Conservation (phyloP, 495 filamentous ascomycete species). For the Penicillium longicatenatum region DNA sequence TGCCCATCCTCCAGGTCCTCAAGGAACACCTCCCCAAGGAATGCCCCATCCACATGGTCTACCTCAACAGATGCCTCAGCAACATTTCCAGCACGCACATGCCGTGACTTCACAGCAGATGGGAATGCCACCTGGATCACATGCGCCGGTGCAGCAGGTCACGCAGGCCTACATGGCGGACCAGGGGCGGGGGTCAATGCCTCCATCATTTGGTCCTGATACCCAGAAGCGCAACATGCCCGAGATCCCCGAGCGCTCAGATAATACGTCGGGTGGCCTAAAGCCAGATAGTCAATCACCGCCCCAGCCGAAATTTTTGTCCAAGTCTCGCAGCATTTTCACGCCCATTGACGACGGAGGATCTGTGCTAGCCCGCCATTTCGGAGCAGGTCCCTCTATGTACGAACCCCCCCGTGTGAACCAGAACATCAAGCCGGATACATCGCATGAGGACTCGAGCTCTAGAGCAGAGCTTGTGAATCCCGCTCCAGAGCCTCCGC, state of each 20-base stretch:
- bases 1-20: constrained; percentile 45
- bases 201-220: constrained; percentile 51
- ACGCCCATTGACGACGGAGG: constrained; percentile 93
- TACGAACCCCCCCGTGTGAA: constrained; percentile 46
- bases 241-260: constrained; percentile 39
- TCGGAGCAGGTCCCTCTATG: constrained; percentile 58
- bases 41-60: constrained; percentile 36
- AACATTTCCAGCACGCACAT: constrained; percentile 49
- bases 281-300: constrained; percentile 54
- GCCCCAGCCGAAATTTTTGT: constrained; percentile 66
- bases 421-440: constrained; percentile 41
- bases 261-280: constrained; percentile 39
- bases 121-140: constrained; percentile 18
- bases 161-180: constrained; percentile 71
- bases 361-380: constrained; percentile 85
- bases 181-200: constrained; percentile 56
- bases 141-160: constrained; percentile 41
- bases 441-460: constrained; percentile 49
- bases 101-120: constrained; percentile 10
- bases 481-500: constrained; percentile 45
- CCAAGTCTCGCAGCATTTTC: constrained; percentile 90
- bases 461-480: constrained; percentile 39
- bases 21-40: constrained; percentile 28
- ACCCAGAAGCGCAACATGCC: constrained; percentile 34
- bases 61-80: constrained; percentile 35